phyloP scores from a whole-genome alignment of 1,139 yeast genomes.

The Pichia sp. region DNA sequence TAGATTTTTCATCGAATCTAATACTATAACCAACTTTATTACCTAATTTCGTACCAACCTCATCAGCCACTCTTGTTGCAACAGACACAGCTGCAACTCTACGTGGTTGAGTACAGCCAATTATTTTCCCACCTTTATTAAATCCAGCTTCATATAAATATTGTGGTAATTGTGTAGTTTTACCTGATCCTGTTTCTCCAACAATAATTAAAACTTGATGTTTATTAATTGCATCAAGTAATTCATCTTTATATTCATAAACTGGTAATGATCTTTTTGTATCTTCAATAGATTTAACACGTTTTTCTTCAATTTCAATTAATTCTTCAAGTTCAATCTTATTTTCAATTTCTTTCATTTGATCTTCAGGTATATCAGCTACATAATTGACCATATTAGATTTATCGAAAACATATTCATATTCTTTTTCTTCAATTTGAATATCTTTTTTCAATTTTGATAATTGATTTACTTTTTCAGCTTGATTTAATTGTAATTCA shows the following conservation, averaged over 20 bases:
- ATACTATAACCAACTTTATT: constrained; percentile 80
- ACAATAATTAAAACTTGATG: constrained; percentile 80
- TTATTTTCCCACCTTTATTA: constrained; percentile 61
- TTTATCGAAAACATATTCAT: constrained; percentile 67
- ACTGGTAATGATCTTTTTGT: constrained; percentile 73
- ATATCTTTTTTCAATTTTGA: constrained; percentile 45
- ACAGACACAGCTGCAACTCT: constrained; percentile 94
- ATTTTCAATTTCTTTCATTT: constrained; percentile 23
- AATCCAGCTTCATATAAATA: constrained; percentile 80
- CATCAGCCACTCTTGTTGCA: constrained; percentile 86
- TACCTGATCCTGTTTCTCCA: constrained; percentile 98
- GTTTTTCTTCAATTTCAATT: constrained; percentile 37
- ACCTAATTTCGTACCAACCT: constrained; percentile 67
- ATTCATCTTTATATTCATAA: constrained; percentile 51
- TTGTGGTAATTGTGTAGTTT: constrained; percentile 92
- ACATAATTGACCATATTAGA: constrained; percentile 62
- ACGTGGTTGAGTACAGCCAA: constrained; percentile 95
- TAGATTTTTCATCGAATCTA: constrained; percentile 74
- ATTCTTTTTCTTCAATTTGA: constrained; percentile 32
- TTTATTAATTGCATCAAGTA: constrained; percentile 54
- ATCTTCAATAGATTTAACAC: constrained; percentile 36
- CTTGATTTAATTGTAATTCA: constrained; percentile 49
- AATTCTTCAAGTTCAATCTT: constrained; percentile 28
- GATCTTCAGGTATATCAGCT: constrained; percentile 38
- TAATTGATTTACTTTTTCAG: constrained; percentile 29